phyloP scores from a whole-genome alignment of 2,329 filamentous ascomycete genomes.

The Claviceps monticola region DNA sequence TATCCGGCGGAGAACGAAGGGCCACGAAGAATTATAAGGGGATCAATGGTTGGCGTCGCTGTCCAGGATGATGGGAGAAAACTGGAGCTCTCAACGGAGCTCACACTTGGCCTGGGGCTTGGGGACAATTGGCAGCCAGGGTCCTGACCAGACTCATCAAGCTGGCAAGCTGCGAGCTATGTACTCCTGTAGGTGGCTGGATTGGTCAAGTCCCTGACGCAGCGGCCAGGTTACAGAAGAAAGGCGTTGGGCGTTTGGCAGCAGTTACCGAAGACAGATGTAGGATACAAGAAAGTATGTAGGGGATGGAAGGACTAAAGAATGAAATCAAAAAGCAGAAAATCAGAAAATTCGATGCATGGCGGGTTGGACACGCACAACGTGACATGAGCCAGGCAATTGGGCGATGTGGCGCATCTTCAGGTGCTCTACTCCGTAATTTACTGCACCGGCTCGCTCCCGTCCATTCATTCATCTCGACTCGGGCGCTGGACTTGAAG shows the following conservation, averaged over 20 bases:
- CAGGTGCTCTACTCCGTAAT: too few species aligned
- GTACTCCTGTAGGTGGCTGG: too few species aligned
- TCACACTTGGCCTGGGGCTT: not conserved
- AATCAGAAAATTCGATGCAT: not conserved
- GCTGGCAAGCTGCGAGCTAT: not conserved
- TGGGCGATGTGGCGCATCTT: too few species aligned
- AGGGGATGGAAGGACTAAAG: too few species aligned
- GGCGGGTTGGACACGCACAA: not conserved
- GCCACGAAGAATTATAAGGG: slow-evolving; percentile 3
- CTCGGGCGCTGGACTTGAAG: too few species aligned
- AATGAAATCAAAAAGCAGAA: too few species aligned
- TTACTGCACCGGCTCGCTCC: too few species aligned
- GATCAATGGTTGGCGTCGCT: slow-evolving; percentile 2
- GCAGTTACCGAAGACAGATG: not conserved
- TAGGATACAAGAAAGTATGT: not conserved
- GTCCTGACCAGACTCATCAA: not conserved
- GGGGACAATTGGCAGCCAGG: slow-evolving; percentile 1
- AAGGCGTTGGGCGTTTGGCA: not conserved
- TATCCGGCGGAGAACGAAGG: not conserved
- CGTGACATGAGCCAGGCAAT: not conserved
- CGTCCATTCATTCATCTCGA: too few species aligned
- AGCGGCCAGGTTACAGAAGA: not conserved
- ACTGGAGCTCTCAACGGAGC: slow-evolving; percentile 6
- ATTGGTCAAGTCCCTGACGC: not conserved
- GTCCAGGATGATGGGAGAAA: slow-evolving; percentile 5